Conservation (phyloP, 2,329 filamentous ascomycete species). For the Neophaeococcomyces mojaviensis region DNA sequence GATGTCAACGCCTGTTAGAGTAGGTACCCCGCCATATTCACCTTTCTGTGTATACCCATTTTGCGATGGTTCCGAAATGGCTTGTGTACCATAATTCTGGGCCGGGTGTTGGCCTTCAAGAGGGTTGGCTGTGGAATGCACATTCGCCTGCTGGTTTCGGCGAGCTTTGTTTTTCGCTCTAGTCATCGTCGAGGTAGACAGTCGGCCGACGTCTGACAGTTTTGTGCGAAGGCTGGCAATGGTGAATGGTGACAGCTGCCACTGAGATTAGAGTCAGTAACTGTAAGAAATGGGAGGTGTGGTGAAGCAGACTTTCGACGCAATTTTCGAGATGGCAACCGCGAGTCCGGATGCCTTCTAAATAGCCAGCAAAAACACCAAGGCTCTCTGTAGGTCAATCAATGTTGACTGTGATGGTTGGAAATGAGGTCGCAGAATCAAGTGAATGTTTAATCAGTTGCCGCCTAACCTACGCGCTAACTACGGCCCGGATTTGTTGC, state of each 20-base stretch:
- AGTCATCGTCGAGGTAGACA: background rate
- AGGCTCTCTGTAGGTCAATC: too few species aligned
- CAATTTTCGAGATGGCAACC: background rate
- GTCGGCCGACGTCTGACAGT: background rate
- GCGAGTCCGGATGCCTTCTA: too few species aligned
- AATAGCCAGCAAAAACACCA: too few species aligned
- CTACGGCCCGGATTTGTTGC: background rate
- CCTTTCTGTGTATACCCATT: conserved; percentile 11
- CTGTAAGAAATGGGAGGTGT: conserved; percentile 1
- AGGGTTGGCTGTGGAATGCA: background rate
- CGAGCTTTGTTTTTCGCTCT: background rate
- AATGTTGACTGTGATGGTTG: too few species aligned
- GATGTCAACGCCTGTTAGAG: conserved; percentile 14
- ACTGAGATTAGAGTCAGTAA: conserved; percentile 19
- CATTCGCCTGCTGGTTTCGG: background rate
- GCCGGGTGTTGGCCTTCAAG: background rate
- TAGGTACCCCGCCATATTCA: conserved; percentile 14
- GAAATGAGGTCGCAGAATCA: background rate
- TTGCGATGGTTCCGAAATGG: too few species aligned
- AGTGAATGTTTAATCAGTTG: too few species aligned
- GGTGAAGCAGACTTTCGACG: conserved; percentile 18
- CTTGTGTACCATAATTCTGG: too few species aligned
- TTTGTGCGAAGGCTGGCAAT: conserved; percentile 2
- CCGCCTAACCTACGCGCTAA: background rate
- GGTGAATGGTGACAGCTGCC: conserved; percentile 9